Conservation (phyloP, 768 basidiomycete species). For the Mycena belliarum region DNA sequence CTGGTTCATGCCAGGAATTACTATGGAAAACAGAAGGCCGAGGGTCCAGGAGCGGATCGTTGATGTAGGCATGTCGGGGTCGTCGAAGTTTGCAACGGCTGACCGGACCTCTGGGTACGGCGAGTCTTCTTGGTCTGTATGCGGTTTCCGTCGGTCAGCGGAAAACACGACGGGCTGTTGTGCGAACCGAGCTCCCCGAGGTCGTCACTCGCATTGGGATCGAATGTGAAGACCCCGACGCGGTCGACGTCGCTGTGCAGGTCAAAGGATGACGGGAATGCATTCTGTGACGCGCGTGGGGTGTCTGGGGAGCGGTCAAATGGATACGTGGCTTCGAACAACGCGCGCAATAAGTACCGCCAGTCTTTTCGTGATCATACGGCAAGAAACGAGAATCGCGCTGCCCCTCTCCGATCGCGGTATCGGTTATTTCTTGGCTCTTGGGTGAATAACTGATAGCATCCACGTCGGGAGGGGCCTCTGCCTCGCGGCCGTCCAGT, state of each 20-base stretch:
- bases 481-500: conserved; percentile 2
- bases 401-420: conserved; percentile 11
- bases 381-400: background rate
- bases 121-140: conserved; percentile 60
- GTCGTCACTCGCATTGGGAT: conserved; percentile 36
- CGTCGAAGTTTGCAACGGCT: conserved; percentile 74
- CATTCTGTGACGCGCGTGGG: conserved; percentile 10
- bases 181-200: conserved; percentile 24
- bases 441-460: conserved; percentile 7
- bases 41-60: conserved; percentile 63
- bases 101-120: conserved; percentile 85
- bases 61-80: conserved; percentile 60
- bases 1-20: conserved; percentile 76
- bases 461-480: conserved; percentile 18
- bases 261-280: conserved; percentile 7
- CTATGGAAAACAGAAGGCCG: conserved; percentile 54
- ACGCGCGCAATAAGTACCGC: background rate
- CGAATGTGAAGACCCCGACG: conserved; percentile 31
- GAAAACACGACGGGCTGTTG: background rate
- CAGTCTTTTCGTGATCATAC: conserved; percentile 1
- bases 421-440: conserved; percentile 6
- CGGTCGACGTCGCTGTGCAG: background rate
- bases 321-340: background rate
- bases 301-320: conserved; percentile 9
- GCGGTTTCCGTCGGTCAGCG: background rate